Base-by-base conservation (phyloP, 108 stramenopile genomes). In the Mayamaea pseudoterrestris region DNA sequence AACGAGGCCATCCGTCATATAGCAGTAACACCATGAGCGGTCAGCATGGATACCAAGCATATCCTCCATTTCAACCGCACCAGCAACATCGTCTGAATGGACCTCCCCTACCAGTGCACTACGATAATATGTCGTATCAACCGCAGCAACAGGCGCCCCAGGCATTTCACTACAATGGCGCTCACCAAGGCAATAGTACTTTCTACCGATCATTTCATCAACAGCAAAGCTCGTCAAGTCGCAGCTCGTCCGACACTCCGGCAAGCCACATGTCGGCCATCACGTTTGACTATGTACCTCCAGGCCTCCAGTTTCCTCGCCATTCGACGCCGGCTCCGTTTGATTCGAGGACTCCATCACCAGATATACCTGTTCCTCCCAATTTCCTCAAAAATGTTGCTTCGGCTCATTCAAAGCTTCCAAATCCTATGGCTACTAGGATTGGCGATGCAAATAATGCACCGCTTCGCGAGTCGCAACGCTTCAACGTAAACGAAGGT, bases 11-110 rank as follows among this genome's bases (percentile, higher is more conserved):
- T 29, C 8, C 26, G 26, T 29, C 28, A 6, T 7, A 18, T 48
- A 25, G 23, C 12, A 43, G 34, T 37, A 35, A 37, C 2, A 35
- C 45, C 1, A 2, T 26, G 13, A 46, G 25, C 27, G 29, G 32
- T 14, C 36, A 29, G 24, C 47, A 44, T 18, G 54, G 54, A 30
- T 29, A 41, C 16, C 35, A 9, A n/a, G 40, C 30, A 40, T 43
- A 56, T 45, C 18, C 47, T 31, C 26, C 31, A 23, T 35, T 45
- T 28, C 24, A 16, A 17, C 55, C 42, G 17, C 55, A 55, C 30
- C 16, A 18, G 37, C 60, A 35, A 28, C 41, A 25, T n/a, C 52
- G 27, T 26, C 34, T 37, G 6, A 11, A n/a, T 24, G 32, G 21
- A 32, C 44, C 39, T 39, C 37, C 40, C 36, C n/a, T 30, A 5